A percentile compares a stretch with the other conserved stretches of the same genome.
phyloP scores from a whole-genome alignment of 805 yeast genomes.

The Candida cerambycidarum region DNA sequence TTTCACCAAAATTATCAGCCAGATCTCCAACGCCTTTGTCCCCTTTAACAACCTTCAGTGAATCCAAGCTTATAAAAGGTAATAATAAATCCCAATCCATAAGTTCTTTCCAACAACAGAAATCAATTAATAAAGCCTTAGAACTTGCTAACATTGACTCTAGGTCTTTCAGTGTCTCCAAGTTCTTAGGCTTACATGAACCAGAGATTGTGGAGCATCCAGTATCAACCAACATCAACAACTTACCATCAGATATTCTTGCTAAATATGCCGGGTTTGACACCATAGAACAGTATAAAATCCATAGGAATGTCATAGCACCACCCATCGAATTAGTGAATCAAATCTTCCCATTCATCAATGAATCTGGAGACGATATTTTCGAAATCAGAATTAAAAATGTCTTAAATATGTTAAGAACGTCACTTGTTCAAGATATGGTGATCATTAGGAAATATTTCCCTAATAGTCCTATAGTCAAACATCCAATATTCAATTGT shows the following conservation, averaged over 20 bases:
- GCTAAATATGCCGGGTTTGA: constrained; percentile 25
- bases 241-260: constrained; percentile 16
- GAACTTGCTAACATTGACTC: constrained; percentile 13
- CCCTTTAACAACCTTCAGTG: constrained; percentile 13
- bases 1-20: background rate
- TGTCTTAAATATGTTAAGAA: constrained; percentile 21
- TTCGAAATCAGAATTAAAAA: constrained; percentile 14
- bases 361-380: constrained; percentile 13
- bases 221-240: constrained; percentile 11
- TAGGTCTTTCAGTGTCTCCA: constrained; percentile 19
- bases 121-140: constrained; percentile 22
- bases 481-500: constrained; percentile 25
- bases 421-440: constrained; percentile 31
- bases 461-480: constrained; percentile 24
- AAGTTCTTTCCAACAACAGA: constrained; percentile 28
- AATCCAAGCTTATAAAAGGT: constrained; percentile 25
- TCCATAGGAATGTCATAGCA: constrained; percentile 19
- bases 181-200: constrained; percentile 19
- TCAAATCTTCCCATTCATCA: constrained; percentile 30
- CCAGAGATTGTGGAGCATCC: constrained; percentile 9
- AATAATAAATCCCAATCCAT: constrained; percentile 23
- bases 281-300: constrained; percentile 16
- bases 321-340: constrained; percentile 26
- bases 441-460: constrained; percentile 20
- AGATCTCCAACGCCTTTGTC: constrained; percentile 1